Evolutionary conservation across 2,329 filamentous ascomycete genomes (phyloP), one percentile per base, ranked within the genome.

Genomic region (Graphilbum ipis-grandicollis): DNA sequence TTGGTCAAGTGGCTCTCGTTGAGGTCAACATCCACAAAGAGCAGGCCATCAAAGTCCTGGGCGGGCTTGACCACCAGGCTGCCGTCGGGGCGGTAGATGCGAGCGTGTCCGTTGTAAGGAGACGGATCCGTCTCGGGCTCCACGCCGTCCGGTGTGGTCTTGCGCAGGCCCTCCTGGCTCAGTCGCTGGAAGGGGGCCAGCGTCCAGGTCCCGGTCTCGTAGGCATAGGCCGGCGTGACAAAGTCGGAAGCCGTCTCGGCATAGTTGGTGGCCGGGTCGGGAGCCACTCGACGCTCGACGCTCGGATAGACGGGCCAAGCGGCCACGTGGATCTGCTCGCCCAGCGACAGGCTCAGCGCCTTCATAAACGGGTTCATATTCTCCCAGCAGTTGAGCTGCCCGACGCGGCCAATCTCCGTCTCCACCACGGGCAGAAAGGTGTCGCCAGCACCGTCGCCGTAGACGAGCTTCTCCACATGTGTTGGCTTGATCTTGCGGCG

Each of bases 401-500:
- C 63, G n/a, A 66, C 53, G 29, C 56, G 56, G 2, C 58, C 61
- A 23, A 59, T 54, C 41, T 53, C 42, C 19, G 52, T 43, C 28
- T 61, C 52, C 1, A 50, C 56, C 2, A 66, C 63, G 25, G 50
- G 58, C 5, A 48, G 45, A 5, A 68, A 45, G 14, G 52, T 55
- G 4, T 53, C 46, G 1, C 53, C 58, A 0, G 49, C 47, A 0
- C 57, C 58, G 29, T 69, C 65, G 1, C 64, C 65, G 22, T 60
- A 70, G 14, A 68, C 42, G 3, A 60, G 62, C 1, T 62, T 56
- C 46, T 69, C 65, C 53, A 69, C 60, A 37, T 68, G 63, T 0
- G 63, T 69, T 0, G 64, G 58, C 47, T 69, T 69, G 43, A 68
- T 52, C 50, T 70, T 69, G 17, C 61, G 55, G 6, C 62, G 56